These are phyloP conservation scores for Taiozyma sp. DNA, from an alignment of 1,139 yeast species.

Conservation along the genomic window DNA sequence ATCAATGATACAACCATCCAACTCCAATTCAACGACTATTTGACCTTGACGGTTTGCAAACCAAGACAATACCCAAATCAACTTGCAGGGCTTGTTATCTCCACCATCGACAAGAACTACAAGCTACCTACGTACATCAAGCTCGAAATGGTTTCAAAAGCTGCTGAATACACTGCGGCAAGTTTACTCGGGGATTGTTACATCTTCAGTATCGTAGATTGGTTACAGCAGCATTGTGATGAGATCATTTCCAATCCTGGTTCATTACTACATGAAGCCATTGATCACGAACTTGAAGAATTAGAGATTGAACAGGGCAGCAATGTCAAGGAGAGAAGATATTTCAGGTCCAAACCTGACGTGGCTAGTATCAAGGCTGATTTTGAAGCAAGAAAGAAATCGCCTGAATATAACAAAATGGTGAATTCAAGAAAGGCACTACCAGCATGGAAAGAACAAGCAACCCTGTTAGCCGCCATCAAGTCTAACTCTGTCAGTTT, in stretches of 20 bases:
- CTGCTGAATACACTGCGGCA: conserved; percentile 37
- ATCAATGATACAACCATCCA: conserved; percentile 21
- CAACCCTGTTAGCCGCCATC: conserved; percentile 52
- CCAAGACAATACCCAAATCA: conserved; percentile 52
- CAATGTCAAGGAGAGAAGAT: conserved; percentile 8
- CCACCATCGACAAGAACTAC: conserved; percentile 38
- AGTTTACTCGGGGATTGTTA: conserved; percentile 64
- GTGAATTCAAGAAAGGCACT: conserved; percentile 43
- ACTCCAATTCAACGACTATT: conserved; percentile 21
- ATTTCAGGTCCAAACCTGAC: conserved; percentile 23
- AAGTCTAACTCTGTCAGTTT: conserved; percentile 60
- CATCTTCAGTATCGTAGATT: conserved; percentile 62
- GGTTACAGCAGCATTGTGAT: conserved; percentile 63
- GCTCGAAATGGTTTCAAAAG: conserved; percentile 51
- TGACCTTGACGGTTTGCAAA: conserved; percentile 49
- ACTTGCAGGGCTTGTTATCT: conserved; percentile 58
- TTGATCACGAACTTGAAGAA: conserved; percentile 1
- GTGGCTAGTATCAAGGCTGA: conserved; percentile 26
- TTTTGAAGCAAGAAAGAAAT: conserved; percentile 22
- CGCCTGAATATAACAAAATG: conserved; percentile 32
- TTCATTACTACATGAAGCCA: conserved; percentile 38
- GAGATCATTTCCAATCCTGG: conserved; percentile 71
- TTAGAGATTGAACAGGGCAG: conserved; percentile 1
- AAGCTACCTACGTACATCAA: conserved; percentile 74
- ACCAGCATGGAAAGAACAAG: conserved; percentile 81